Evolutionary conservation across 2,329 filamentous ascomycete genomes (phyloP).

Genomic region (Emmonsia crescens): DNA sequence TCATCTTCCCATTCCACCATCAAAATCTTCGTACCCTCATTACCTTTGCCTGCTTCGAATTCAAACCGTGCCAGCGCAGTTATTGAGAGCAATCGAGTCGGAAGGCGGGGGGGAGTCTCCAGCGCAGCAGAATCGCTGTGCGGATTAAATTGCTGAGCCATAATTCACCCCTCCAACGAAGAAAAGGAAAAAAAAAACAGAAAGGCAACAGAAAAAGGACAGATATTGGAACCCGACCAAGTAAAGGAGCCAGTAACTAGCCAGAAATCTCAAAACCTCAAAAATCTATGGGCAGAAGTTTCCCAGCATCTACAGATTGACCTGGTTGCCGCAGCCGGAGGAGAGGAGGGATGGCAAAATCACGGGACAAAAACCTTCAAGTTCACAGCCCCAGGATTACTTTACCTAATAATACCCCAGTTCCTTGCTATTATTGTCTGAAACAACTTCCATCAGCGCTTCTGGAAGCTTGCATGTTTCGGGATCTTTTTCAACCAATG

Average conservation of each 20-base stretch:
- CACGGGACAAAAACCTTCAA: not conserved
- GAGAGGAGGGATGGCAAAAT: not conserved
- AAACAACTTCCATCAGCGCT: not conserved
- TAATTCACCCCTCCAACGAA: not conserved
- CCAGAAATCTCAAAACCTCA: not conserved
- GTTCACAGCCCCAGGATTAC: not conserved
- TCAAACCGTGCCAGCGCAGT: constrained; percentile 74
- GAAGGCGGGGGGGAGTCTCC: constrained; percentile 23
- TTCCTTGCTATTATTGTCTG: constrained; percentile 1
- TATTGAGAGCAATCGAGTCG: constrained; percentile 26
- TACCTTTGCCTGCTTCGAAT: constrained; percentile 64
- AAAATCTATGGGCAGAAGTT: not conserved
- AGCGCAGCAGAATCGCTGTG: constrained; percentile 15
- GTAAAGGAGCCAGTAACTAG: not conserved
- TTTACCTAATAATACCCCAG: no score
- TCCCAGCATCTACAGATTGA: not conserved
- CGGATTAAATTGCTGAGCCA: constrained; percentile 11
- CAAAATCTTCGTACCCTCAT: constrained; percentile 79
- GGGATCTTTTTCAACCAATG: not conserved
- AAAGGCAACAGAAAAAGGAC: not conserved
- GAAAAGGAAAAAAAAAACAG: not conserved
- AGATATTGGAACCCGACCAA: not conserved
- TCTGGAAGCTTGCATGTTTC: not conserved
- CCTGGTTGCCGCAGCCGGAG: not conserved
- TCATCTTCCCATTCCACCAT: constrained; percentile 85